Base-by-base conservation (phyloP, 495 filamentous ascomycete species). In the Annulohypoxylon bovei region DNA sequence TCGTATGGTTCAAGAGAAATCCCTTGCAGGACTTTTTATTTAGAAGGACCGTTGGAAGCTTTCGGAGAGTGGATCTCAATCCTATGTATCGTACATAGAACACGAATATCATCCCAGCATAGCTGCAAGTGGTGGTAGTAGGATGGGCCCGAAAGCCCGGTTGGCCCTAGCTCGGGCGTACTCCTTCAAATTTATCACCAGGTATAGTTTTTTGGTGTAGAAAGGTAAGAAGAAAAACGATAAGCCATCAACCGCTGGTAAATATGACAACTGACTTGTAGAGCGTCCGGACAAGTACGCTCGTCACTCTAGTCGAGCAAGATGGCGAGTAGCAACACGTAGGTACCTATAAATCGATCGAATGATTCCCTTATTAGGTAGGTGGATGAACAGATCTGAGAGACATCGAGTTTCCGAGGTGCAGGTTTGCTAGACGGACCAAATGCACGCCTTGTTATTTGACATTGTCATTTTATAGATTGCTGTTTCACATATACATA, bases 101-200 rank as follows among this genome's bases (percentile, higher is more conserved):
- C 6, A 33, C 49, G 49, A 33, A 53, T 2, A 32, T 53, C 28
- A 33, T 20, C 49, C 49, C 8, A 8, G 28, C 16, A 53, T 20
- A n/a, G 8, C 49, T 33, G 28, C 28, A 20, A 18, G 25, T 3
- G 9, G n/a, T 47, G 11, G 30, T 12, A n/a, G 40, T 56, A 33
- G 27, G 47, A 47, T 4, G 55, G 57, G 11, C 33, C 67, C 67
- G 39, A 55, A 39, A 30, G 56, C n/a, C 28, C 46, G 55, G 67
- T 49, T 55, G n/a, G 9, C 23, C 40, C 44, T 49, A 65, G 42
- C 25, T 40, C n/a, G 37, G 47, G 30, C 23, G 40, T 52, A 30
- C 14, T 32, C 53, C 62, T 58, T 27, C n/a, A 65, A 49, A 23
- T 49, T 49, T 49, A 18, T 49, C 12, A 7, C 16, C 16, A 46